Percentiles rank a stretch among this genome's conserved stretches.
Conservation (phyloP, 2,329 filamentous ascomycete genomes). For the Cladobotryum protrusum region DNA sequence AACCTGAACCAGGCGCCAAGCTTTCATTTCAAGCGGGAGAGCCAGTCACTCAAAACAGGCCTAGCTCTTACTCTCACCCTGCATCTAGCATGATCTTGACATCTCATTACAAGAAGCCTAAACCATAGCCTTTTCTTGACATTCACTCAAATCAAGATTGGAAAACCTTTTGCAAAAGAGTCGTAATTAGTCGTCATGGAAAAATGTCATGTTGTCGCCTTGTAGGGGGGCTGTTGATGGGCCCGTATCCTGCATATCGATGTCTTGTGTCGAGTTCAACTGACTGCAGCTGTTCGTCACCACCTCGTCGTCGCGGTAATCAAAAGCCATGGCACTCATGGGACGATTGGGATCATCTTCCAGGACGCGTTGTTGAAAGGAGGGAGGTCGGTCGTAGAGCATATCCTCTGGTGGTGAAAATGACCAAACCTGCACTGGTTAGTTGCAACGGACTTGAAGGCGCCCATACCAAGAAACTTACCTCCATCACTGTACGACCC, state of each 20-base stretch:
- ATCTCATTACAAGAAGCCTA: constrained; percentile 8
- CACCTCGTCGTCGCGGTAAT: constrained; percentile 31
- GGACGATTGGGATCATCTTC: constrained; percentile 44
- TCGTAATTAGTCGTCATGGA: constrained; percentile 38
- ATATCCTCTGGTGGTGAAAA: constrained; percentile 80
- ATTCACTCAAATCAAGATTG: not conserved
- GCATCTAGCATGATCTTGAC: constrained; percentile 2
- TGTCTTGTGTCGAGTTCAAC: constrained; percentile 38
- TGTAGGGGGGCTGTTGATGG: constrained; percentile 49
- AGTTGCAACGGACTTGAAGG: constrained; percentile 1
- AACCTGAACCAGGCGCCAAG: constrained; percentile 23
- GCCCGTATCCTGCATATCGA: constrained; percentile 52
- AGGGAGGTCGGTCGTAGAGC: constrained; percentile 47
- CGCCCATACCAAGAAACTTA: constrained; percentile 38
- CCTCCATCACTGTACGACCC: constrained; percentile 94
- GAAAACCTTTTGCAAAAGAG: not conserved
- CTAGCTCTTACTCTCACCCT: constrained; percentile 3
- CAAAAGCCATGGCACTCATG: constrained; percentile 44
- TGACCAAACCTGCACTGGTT: constrained; percentile 69
- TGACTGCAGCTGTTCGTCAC: constrained; percentile 24
- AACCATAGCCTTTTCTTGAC: constrained; percentile 6
- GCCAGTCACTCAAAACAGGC: constrained; percentile 17
- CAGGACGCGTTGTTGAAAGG: constrained; percentile 40
- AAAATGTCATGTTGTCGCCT: constrained; percentile 43
- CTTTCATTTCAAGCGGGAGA: constrained; percentile 24